Conservation (phyloP, 2,329 filamentous ascomycete genomes). For the Pseudogymnoascus sp. region DNA sequence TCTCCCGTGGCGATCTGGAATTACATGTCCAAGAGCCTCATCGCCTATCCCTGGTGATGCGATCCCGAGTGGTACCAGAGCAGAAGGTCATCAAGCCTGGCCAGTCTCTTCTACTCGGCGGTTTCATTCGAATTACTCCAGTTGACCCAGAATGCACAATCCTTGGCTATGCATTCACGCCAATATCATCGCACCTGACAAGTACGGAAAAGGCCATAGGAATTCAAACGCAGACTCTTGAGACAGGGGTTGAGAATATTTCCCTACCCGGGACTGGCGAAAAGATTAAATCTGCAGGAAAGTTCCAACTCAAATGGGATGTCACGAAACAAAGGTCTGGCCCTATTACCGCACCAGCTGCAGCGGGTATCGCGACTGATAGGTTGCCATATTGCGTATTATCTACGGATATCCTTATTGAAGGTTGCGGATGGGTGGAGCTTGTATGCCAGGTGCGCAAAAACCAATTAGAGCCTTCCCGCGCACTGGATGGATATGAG, state of each 20-base stretch:
- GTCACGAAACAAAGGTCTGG: slow-evolving; percentile 74
- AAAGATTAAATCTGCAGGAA: slow-evolving; percentile 62
- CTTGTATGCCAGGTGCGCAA: slow-evolving; percentile 71
- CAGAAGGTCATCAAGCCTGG: slow-evolving; percentile 65
- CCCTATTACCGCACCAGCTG: slow-evolving; percentile 56
- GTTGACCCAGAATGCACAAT: slow-evolving; percentile 55
- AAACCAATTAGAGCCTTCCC: slow-evolving; percentile 35
- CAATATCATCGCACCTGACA: slow-evolving; percentile 68
- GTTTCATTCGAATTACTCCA: slow-evolving; percentile 81
- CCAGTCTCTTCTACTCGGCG: slow-evolving; percentile 75
- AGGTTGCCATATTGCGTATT: slow-evolving; percentile 72
- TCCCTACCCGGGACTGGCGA: slow-evolving; percentile 48
- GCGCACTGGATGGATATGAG: slow-evolving; percentile 14
- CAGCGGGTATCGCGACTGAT: slow-evolving; percentile 55
- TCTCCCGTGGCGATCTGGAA: slow-evolving; percentile 67
- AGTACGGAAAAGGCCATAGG: slow-evolving; percentile 69
- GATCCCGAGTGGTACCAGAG: slow-evolving; percentile 61
- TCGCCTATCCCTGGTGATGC: slow-evolving; percentile 68
- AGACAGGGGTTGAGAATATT: slow-evolving; percentile 56
- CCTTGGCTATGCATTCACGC: slow-evolving; percentile 79
- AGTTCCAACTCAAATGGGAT: slow-evolving; percentile 68
- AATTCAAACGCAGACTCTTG: slow-evolving; percentile 57
- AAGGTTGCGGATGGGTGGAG: slow-evolving; percentile 92
- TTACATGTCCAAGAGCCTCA: slow-evolving; percentile 60
- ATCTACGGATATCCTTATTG: slow-evolving; percentile 76